These are phyloP conservation scores for Xerocomellus chrysenteron DNA, from an alignment of 768 basidiomycete species.

Conservation along the genomic window DNA sequence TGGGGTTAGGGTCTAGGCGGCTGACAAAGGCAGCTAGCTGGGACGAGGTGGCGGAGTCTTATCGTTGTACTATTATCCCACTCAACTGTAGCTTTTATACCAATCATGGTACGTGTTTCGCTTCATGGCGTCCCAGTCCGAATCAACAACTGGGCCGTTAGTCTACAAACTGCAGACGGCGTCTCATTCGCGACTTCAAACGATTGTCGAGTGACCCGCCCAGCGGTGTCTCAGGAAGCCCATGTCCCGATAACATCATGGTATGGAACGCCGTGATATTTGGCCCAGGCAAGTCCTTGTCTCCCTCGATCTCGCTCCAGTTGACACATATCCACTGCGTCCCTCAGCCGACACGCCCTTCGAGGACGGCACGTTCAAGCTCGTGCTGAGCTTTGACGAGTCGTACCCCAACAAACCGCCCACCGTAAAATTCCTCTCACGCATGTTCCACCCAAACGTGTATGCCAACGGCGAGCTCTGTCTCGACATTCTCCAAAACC, in stretches of 20 bases:
- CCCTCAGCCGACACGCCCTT: slow-evolving; percentile 91
- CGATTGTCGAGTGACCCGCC: slow-evolving; percentile 93
- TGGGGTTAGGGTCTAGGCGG: slow-evolving; percentile 25
- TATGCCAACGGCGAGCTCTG: slow-evolving; percentile 98
- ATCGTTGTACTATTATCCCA: not conserved
- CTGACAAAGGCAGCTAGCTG: slow-evolving; percentile 20
- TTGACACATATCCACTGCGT: not conserved
- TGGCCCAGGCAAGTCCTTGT: slow-evolving; percentile 76
- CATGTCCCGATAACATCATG: slow-evolving; percentile 98
- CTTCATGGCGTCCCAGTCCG: not conserved
- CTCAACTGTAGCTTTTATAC: not conserved
- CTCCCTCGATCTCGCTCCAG: not conserved
- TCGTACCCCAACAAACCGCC: slow-evolving; percentile 99
- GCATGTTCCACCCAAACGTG: slow-evolving; percentile 99
- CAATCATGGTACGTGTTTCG: slow-evolving; percentile 20
- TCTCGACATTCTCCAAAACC: slow-evolving; percentile 96
- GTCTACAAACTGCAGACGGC: slow-evolving; percentile 93
- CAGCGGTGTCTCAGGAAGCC: slow-evolving; percentile 93
- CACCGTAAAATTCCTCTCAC: slow-evolving; percentile 92
- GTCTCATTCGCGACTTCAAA: slow-evolving; percentile 98
- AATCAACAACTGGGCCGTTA: slow-evolving; percentile 29
- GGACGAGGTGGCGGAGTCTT: not conserved
- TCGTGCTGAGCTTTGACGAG: slow-evolving; percentile 93
- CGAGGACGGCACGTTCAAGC: slow-evolving; percentile 98
- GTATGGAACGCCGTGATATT: slow-evolving; percentile 99